These are phyloP conservation scores for Agaricus sinodeliciosus DNA, from an alignment of 768 basidiomycete genomes.

Conservation along the genomic window DNA sequence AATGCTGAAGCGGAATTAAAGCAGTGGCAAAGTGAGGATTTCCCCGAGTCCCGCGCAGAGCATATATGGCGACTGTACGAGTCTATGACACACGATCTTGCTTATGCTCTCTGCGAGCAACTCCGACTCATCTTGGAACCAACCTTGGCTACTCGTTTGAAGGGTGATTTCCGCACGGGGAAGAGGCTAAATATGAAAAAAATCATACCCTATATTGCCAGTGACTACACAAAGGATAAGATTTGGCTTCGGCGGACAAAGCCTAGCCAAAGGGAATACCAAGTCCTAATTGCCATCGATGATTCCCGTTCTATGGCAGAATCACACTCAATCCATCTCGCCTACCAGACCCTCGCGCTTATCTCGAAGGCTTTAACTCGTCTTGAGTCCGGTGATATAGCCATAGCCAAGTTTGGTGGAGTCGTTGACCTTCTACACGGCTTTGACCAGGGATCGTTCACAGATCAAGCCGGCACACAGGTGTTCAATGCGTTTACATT, in stretches of 20 bases:
- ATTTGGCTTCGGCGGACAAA: slow-evolving; percentile 96
- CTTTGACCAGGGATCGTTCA: slow-evolving; percentile 77
- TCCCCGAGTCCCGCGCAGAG: slow-evolving; percentile 50
- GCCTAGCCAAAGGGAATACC: slow-evolving; percentile 92
- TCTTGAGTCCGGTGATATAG: slow-evolving; percentile 93
- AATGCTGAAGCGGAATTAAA: slow-evolving; percentile 44
- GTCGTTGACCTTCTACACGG: slow-evolving; percentile 82
- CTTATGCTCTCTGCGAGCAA: slow-evolving; percentile 91
- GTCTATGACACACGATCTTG: slow-evolving; percentile 83
- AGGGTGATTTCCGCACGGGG: slow-evolving; percentile 96
- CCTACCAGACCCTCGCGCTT: slow-evolving; percentile 88
- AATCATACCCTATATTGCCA: slow-evolving; percentile 95
- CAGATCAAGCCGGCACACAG: slow-evolving; percentile 72
- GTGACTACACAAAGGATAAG: slow-evolving; percentile 98
- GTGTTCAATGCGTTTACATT: slow-evolving; percentile 85
- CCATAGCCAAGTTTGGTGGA: slow-evolving; percentile 87
- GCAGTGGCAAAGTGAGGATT: slow-evolving; percentile 55
- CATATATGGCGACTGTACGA: slow-evolving; percentile 91
- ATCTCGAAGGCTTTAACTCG: slow-evolving; percentile 86
- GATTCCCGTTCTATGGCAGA: slow-evolving; percentile 98
- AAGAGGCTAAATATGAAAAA: slow-evolving; percentile 99
- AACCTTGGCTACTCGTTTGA: slow-evolving; percentile 86
- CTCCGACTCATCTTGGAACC: slow-evolving; percentile 95
- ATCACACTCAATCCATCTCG: slow-evolving; percentile 85
- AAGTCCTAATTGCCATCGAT: slow-evolving; percentile 89